Evolutionary conservation across 306 rosid genomes (phyloP).

Genomic region (Neltuma alba): DNA sequence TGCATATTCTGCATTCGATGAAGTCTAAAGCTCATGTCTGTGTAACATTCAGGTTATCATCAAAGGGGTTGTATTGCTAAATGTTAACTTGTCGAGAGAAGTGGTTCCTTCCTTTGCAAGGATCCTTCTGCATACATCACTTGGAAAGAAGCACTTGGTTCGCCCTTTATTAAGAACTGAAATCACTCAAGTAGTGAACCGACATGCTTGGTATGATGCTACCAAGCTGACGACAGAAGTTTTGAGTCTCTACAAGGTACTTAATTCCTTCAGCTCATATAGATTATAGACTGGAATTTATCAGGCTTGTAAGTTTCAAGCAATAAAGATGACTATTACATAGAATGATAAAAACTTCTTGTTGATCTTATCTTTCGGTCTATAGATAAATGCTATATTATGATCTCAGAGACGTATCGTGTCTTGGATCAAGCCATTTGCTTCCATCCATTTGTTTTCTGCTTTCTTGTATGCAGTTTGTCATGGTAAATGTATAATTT

Average conservation of each 20-base stretch:
- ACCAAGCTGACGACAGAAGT: slow-evolving; percentile 81
- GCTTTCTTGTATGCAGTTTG: slow-evolving; percentile 13
- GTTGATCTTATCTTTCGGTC: not conserved
- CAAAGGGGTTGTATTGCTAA: slow-evolving; percentile 79
- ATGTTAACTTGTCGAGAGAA: slow-evolving; percentile 89
- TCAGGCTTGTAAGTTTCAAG: slow-evolving; percentile 6
- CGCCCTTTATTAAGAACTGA: slow-evolving; percentile 91
- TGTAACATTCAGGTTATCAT: slow-evolving; percentile 65
- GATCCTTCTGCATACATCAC: slow-evolving; percentile 90
- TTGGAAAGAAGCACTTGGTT: slow-evolving; percentile 95
- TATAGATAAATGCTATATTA: not conserved
- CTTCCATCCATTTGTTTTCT: not conserved
- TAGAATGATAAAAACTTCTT: not conserved
- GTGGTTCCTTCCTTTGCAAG: slow-evolving; percentile 97
- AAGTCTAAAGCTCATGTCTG: slow-evolving; percentile 20
- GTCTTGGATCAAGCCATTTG: not conserved
- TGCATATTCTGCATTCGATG: slow-evolving; percentile 6
- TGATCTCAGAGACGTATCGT: not conserved
- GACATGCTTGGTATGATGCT: slow-evolving; percentile 93
- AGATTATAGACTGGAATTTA: not conserved
- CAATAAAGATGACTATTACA: slow-evolving; percentile 10
- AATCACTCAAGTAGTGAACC: slow-evolving; percentile 89
- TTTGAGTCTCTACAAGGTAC: slow-evolving; percentile 83
- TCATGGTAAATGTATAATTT: not conserved
- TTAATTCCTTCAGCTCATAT: slow-evolving; percentile 19